Evolutionary conservation across 805 yeast species (phyloP), one percentile per base, ranked within the genome.

Genomic region (Lipomyces starkeyi): DNA sequence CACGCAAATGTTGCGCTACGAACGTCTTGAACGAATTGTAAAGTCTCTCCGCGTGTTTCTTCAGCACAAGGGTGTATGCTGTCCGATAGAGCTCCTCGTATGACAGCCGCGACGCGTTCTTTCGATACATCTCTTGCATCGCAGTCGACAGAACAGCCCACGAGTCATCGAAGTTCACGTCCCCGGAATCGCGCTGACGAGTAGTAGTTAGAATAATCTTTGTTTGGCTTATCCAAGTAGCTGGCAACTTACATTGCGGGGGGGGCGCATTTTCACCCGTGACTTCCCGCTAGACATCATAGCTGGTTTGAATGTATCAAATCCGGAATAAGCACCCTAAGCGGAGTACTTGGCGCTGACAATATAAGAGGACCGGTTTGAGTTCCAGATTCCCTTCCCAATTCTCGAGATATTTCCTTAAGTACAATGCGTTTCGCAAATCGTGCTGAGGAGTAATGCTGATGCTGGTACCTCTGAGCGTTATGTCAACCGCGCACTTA

Each of bases 71-170:
- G 40, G 87, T 86, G 76, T 93, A 93, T 0, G 96, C 91, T 32
- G 87, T 87, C 62, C 96, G 80, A 77, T 93, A 93, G 0, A 93
- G 82, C 72, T 88, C 91, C 74, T 93, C 97, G 75, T 91, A 93
- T 0, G 95, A 90, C 34, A 93, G 80, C 65, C 85, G 84, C 2
- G 91, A 85, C 7, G 93, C 93, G 74, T 90, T 86, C 73, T 90
- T 87, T 55, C 83, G 82, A 74, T 88, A 90, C 64, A 93, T 93
- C 73, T 89, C 90, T 17, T 76, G 78, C 47, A 93, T 88, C 25
- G 97, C 97, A 52, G 83, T 81, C 7, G 88, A 78, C 25, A 93
- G 80, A 0, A 85, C 80, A 1, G 75, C 74, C 97, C 97, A 92
- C 0, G 90, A 82, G 62, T 85, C 83, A 20, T 87, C 88, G 70